Conservation (phyloP, 495 filamentous ascomycete genomes). For the Thermochaetoides thermophila region DNA sequence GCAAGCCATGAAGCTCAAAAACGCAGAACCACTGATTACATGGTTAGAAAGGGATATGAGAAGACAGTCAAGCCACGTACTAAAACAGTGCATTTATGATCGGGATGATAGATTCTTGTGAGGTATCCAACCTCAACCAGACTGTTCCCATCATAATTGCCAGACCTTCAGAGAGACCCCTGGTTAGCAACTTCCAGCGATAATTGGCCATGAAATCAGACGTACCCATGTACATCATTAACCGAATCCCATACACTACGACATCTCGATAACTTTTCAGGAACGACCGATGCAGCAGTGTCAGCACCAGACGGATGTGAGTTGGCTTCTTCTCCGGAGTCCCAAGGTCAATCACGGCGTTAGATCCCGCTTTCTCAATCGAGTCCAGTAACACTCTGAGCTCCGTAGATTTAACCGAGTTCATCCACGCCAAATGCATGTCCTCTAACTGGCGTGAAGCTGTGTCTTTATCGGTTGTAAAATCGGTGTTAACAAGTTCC, state of each 20-base stretch:
- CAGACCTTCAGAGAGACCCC: constrained; percentile 32
- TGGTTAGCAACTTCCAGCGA: too few relatives aligned
- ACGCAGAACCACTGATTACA: constrained; percentile 56
- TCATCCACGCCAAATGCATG: constrained; percentile 31
- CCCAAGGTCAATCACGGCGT: constrained; percentile 3
- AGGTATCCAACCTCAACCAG: constrained; percentile 51
- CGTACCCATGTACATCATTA: constrained; percentile 68
- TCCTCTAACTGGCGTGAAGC: constrained; percentile 23
- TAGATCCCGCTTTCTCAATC: constrained; percentile 1
- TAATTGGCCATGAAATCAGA: constrained; percentile 5
- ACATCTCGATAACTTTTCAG: constrained; percentile 74
- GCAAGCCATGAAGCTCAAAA: constrained; percentile 87
- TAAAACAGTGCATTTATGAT: constrained; percentile 60
- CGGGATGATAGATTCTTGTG: constrained; percentile 56
- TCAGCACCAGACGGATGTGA: constrained; percentile 11
- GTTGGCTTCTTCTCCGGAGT: constrained; percentile 14
- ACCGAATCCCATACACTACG: constrained; percentile 64
- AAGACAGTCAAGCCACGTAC: constrained; percentile 11
- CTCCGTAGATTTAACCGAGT: constrained; percentile 7
- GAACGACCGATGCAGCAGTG: constrained; percentile 53
- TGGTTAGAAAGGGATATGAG: not conserved
- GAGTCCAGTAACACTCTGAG: constrained; percentile 9
- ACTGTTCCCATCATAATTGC: constrained; percentile 84
- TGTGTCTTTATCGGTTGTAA: constrained; percentile 29
- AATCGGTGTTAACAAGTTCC: constrained; percentile 63